Conservation (phyloP, 345 rosid species). For the Bruguiera gymnorhiza region DNA sequence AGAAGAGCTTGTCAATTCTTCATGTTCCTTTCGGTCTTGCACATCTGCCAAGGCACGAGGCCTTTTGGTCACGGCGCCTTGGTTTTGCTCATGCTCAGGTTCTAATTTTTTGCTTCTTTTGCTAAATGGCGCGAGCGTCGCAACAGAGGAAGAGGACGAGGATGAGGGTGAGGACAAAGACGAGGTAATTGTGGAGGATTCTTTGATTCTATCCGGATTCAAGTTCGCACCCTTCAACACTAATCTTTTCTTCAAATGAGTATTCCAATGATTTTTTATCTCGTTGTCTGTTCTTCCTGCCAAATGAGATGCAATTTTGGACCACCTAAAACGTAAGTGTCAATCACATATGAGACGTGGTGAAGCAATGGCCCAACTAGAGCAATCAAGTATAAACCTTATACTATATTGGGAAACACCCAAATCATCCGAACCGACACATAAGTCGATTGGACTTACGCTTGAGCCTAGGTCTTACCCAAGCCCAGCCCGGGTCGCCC, state of each 20-base stretch:
- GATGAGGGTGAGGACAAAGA: slow-evolving; percentile 32
- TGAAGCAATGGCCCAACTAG: no score
- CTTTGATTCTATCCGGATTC: slow-evolving; percentile 18
- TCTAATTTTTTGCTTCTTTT: slow-evolving; percentile 4
- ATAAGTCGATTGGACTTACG: no score
- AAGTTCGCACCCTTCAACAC: slow-evolving; percentile 7
- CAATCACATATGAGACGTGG: no score
- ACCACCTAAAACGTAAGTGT: slow-evolving; percentile 57
- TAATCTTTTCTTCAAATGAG: slow-evolving; percentile 64
- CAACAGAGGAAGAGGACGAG: slow-evolving; percentile 28
- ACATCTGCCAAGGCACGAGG: neutral
- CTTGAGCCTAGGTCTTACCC: no score
- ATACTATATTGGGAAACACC: no score
- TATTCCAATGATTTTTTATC: slow-evolving; percentile 90
- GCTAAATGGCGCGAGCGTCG: slow-evolving; percentile 6
- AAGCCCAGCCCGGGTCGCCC: neutral
- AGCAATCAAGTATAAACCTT: no score
- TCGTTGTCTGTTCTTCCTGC: slow-evolving; percentile 94
- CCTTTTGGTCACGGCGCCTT: slow-evolving; percentile 25
- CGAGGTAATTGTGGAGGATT: slow-evolving; percentile 29
- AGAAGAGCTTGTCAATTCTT: slow-evolving; percentile 34
- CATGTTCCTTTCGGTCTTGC: slow-evolving; percentile 23
- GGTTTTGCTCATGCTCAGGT: slow-evolving; percentile 6
- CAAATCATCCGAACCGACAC: no score
- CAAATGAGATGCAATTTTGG: slow-evolving; percentile 72